Evolutionary conservation across 345 rosid genomes (phyloP).

Genomic region (Camelina laxa): DNA sequence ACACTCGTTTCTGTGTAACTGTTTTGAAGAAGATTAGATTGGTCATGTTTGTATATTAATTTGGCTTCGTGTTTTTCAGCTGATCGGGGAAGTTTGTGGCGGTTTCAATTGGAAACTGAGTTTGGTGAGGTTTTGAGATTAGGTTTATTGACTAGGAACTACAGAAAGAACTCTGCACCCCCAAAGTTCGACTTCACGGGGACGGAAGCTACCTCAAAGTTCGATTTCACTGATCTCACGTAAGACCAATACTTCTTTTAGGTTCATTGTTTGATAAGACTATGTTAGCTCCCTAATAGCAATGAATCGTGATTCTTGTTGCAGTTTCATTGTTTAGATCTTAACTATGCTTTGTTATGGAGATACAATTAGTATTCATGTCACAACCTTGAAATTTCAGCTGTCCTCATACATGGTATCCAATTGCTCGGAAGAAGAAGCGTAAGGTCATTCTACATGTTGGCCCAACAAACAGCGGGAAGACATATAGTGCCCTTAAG

Average conservation of each 20-base stretch:
- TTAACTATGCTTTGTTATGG: neutral
- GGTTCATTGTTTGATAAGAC: conserved; percentile 1
- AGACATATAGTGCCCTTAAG: conserved; percentile 83
- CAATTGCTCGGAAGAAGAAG: conserved; percentile 71
- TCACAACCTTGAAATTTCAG: conserved; percentile 46
- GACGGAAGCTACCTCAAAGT: conserved; percentile 35
- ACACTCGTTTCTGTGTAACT: neutral
- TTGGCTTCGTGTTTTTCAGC: conserved; percentile 36
- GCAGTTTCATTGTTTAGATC: neutral
- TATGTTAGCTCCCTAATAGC: neutral
- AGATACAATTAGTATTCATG: conserved; percentile 26
- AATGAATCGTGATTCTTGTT: neutral
- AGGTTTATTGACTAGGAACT: conserved; percentile 45
- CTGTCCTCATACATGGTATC: conserved; percentile 90
- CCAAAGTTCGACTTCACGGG: conserved; percentile 69
- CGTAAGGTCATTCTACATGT: conserved; percentile 88
- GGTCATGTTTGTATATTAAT: conserved; percentile 1
- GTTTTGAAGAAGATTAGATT: conserved; percentile 5
- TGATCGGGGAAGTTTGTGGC: conserved; percentile 47
- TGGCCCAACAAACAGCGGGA: conserved; percentile 96
- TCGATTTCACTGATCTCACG: conserved; percentile 88
- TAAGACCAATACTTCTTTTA: conserved; percentile 42
- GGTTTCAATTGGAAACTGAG: conserved; percentile 49
- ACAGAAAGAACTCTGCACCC: conserved; percentile 42
- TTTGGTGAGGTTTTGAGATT: conserved; percentile 37